Base-by-base conservation (phyloP, 2,329 filamentous ascomycete genomes). In the Sporothrix protearum region DNA sequence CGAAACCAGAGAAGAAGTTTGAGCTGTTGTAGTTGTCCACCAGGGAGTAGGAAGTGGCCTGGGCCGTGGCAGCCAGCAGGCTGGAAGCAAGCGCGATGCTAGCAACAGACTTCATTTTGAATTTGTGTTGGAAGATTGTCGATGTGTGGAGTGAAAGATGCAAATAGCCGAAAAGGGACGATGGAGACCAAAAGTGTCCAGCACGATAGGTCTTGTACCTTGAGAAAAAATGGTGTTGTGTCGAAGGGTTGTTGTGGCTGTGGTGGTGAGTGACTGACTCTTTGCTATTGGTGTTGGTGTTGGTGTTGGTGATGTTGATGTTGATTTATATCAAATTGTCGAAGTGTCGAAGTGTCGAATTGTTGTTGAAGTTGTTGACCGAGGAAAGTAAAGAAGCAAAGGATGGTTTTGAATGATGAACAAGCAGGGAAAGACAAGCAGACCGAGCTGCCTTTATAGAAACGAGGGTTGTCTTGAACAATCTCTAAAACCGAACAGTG, bases 1-100 rank as follows among this genome's bases (percentile, higher is more conserved):
- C 81, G 76, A 88, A 88, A 68, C 81, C 79, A 25, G 82, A 75
- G 78, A 88, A 88, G 79, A 88, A 89, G 81, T 88, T 88, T 77
- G 78, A 80, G 7, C 77, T 71, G 78, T 87, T 82, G 79, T 82
- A 88, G 57, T 79, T 77, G 75, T 85, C 83, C 70, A 82, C 78
- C 68, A 88, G 80, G 12, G 76, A 78, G 77, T 88, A 88, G 69
- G 82, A 73, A 33, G 79, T 75, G 39, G 78, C 77, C 67, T 79
- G 30, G 76, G 77, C 73, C 1, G 71, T 63, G 61, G 71, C 68
- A 3, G 71, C 74, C 45, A 74, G 47, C 30, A 74, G 66, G 69
- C 69, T 39, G 1, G 68, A 51, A 28, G 71, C 22, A 25, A 71
- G 28, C 19, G 69, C 22, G 19, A 61, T 8, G 16, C 47, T 53